phyloP scores from a whole-genome alignment of 495 filamentous ascomycete genomes.

The Hypoxylon fragiforme region DNA sequence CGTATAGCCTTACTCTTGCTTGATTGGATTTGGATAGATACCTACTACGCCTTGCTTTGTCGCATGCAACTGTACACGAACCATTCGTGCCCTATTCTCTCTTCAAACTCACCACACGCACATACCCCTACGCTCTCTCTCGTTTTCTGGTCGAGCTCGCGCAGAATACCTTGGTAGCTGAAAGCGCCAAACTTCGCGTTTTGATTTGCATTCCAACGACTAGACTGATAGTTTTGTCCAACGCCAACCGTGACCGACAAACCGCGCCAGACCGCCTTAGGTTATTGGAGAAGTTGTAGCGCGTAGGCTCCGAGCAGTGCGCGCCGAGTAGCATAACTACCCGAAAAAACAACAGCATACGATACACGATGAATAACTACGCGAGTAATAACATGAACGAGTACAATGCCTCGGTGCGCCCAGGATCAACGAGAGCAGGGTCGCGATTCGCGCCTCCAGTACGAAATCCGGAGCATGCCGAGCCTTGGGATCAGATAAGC shows the following conservation, averaged over 20 bases:
- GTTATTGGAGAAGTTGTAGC: neutral
- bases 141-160: neutral
- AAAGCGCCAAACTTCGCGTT: neutral
- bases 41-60: conserved; percentile 7
- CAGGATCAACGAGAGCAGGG: conserved; percentile 31
- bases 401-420: conserved; percentile 34
- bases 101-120: no score
- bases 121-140: no score
- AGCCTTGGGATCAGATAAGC: conserved; percentile 55
- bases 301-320: conserved; percentile 12
- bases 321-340: conserved; percentile 10
- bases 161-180: neutral
- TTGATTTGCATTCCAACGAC: neutral
- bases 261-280: neutral
- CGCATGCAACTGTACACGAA: conserved; percentile 13
- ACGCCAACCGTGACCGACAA: neutral
- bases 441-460: conserved; percentile 39
- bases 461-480: conserved; percentile 38
- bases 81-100: neutral
- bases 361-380: conserved; percentile 35
- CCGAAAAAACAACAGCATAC: neutral
- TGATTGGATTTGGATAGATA: conserved; percentile 12
- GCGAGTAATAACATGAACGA: conserved; percentile 37
- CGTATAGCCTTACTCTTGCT: neutral
- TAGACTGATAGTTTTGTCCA: neutral